Conservation (phyloP, 371 early-diverging fungal genomes). For the Zancudomyces culisetae region DNA sequence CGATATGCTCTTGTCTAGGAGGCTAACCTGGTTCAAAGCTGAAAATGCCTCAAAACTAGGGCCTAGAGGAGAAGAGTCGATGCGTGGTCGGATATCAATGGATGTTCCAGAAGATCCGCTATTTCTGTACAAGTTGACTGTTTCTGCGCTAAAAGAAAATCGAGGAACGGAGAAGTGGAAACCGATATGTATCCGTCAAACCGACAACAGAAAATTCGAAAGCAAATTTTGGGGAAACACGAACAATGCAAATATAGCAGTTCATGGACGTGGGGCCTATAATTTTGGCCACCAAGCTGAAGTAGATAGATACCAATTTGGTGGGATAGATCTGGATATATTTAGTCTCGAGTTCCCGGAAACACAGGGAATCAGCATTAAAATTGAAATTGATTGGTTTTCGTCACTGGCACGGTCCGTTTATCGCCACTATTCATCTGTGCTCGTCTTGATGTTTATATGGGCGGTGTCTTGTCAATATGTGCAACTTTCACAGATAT, state of each 20-base stretch:
- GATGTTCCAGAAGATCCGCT: constrained; percentile 21
- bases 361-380: constrained; percentile 28
- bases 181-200: constrained; percentile 40
- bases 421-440: constrained; percentile 49
- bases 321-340: constrained; percentile 40
- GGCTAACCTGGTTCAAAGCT: not conserved
- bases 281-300: constrained; percentile 2
- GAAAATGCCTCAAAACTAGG: no score
- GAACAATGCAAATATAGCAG: constrained; percentile 26
- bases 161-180: constrained; percentile 11
- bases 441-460: constrained; percentile 42
- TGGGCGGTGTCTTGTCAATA: constrained; percentile 36
- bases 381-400: constrained; percentile 45
- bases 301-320: constrained; percentile 7
- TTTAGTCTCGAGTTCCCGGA: constrained; percentile 50
- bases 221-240: constrained; percentile 33
- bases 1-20: not conserved
- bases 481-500: no score
- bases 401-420: constrained; percentile 49
- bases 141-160: not conserved
- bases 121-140: constrained; percentile 12
- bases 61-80: not conserved
- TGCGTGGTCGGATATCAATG: constrained; percentile 13
- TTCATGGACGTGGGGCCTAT: constrained; percentile 56
- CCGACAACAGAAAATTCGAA: constrained; percentile 43